These are phyloP conservation scores for Pseudogymnoascus sp. DNA, from an alignment of 2,329 filamentous ascomycete species.

Conservation along the genomic window DNA sequence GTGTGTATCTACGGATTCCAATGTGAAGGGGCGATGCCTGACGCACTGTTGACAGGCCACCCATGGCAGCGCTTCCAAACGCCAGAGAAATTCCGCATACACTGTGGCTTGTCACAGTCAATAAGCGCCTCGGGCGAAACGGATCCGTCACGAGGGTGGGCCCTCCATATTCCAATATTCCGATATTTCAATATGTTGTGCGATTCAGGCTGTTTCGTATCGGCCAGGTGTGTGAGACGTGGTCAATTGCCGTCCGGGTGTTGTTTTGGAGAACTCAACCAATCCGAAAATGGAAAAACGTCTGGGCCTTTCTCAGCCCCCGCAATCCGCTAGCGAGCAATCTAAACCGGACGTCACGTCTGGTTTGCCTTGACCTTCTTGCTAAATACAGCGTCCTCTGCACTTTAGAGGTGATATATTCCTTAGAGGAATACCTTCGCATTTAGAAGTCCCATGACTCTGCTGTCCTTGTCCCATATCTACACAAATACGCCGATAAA, in stretches of 20 bases:
- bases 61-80: not conserved
- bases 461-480: not conserved
- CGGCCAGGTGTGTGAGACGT: not conserved
- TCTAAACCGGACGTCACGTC: conserved; percentile 4
- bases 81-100: not conserved
- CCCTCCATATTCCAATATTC: conserved; percentile 2
- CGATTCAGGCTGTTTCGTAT: conserved; percentile 2
- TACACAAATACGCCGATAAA: not conserved
- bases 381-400: conserved; percentile 2
- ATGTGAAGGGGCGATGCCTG: not conserved
- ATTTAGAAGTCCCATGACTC: not conserved
- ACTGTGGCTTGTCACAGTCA: not conserved
- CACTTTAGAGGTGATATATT: conserved; percentile 8
- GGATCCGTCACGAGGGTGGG: not conserved
- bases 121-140: not conserved
- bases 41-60: not conserved
- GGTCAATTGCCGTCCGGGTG: not conserved
- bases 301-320: not conserved
- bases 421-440: not conserved
- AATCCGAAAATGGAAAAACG: not conserved
- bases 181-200: not conserved
- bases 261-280: not conserved
- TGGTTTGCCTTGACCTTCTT: not conserved
- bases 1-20: not conserved
- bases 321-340: conserved; percentile 7